phyloP scores from a whole-genome alignment of 768 basidiomycete species.

The Pulveroboletus sp. region DNA sequence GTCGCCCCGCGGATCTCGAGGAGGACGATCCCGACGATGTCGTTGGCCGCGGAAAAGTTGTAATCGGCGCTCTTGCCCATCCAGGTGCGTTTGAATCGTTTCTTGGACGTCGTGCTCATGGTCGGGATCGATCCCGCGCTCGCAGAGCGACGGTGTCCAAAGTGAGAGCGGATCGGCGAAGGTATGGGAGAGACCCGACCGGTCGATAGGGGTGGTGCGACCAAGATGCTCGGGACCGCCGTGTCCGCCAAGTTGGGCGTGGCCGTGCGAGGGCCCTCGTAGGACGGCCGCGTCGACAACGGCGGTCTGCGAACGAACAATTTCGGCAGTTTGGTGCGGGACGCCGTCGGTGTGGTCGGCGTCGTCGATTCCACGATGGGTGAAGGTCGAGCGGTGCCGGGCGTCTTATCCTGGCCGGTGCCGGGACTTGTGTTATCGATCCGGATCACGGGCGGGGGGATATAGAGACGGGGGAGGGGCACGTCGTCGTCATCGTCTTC shows the following conservation, averaged over 20 bases:
- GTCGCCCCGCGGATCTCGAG: slow-evolving; percentile 82
- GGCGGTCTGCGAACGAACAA: slow-evolving; percentile 34
- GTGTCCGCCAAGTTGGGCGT: background rate
- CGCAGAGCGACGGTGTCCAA: slow-evolving; percentile 30
- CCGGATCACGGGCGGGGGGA: slow-evolving; percentile 19
- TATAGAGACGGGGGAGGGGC: slow-evolving; percentile 25
- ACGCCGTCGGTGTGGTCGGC: slow-evolving; percentile 28
- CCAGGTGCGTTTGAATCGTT: slow-evolving; percentile 41
- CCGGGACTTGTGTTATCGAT: slow-evolving; percentile 16
- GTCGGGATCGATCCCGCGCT: slow-evolving; percentile 30
- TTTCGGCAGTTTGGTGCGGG: slow-evolving; percentile 31
- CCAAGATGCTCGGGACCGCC: slow-evolving; percentile 8
- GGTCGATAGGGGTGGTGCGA: slow-evolving; percentile 12
- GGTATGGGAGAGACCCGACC: slow-evolving; percentile 14
- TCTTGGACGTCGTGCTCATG: slow-evolving; percentile 24
- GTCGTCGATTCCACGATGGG: slow-evolving; percentile 18
- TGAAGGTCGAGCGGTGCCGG: slow-evolving; percentile 23
- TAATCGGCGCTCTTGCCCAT: slow-evolving; percentile 40
- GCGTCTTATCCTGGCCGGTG: slow-evolving; percentile 10
- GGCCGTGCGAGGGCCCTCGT: slow-evolving; percentile 17
- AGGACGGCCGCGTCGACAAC: slow-evolving; percentile 30
- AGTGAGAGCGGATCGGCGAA: slow-evolving; percentile 19
- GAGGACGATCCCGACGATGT: slow-evolving; percentile 93
- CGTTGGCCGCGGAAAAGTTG: slow-evolving; percentile 67
- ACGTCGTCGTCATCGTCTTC: slow-evolving; percentile 33